Conservation (phyloP, 2,329 filamentous ascomycete species). For the Fusarium globosum region DNA sequence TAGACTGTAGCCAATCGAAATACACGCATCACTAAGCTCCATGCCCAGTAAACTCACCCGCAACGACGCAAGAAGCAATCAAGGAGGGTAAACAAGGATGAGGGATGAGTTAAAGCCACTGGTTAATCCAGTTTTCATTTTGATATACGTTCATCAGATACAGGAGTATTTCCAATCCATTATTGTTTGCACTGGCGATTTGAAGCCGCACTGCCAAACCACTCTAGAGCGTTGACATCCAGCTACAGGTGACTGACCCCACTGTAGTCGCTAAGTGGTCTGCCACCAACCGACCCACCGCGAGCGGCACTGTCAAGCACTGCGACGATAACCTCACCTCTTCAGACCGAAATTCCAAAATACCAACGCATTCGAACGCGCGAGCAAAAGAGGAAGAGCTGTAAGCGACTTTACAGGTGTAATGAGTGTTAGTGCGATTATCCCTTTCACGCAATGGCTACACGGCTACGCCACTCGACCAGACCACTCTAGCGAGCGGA, state of each 20-base stretch:
- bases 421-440: background rate
- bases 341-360: background rate
- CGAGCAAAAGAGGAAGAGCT: background rate
- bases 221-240: background rate
- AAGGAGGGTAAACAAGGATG: accelerated
- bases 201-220: background rate
- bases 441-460: background rate
- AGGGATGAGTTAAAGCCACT: accelerated
- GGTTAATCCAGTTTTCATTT: accelerated
- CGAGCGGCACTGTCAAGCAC: background rate
- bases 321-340: background rate
- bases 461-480: background rate
- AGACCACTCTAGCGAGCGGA: background rate
- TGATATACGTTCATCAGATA: accelerated
- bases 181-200: background rate
- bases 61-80: no score
- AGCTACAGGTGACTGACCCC: background rate
- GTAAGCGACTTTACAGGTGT: background rate
- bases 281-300: background rate
- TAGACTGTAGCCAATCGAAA: background rate
- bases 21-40: background rate
- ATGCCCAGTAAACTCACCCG: background rate
- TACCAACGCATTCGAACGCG: background rate
- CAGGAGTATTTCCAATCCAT: accelerated
- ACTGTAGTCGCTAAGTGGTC: background rate